Percentiles rank a stretch among this genome's conserved stretches.
phyloP scores from a whole-genome alignment of 192 early-diverging fungal species.

The Thoreauomyces humboldtii region DNA sequence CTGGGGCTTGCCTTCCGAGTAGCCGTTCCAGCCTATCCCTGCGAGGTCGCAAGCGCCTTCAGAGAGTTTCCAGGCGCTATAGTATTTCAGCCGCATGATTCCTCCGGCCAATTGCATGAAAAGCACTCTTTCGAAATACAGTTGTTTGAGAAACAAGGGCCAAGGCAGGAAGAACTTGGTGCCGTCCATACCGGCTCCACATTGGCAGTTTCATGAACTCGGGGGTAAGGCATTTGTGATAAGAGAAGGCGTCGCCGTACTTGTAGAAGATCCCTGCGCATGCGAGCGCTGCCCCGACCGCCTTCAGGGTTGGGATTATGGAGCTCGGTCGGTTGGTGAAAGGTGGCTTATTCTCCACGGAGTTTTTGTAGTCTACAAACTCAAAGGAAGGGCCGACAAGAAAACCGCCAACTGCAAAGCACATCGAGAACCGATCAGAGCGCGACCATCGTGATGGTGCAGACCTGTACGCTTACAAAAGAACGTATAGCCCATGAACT shows the following conservation, averaged over 20 bases:
- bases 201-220: neutral
- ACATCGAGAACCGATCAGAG: too few relatives aligned
- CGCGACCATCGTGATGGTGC: too few relatives aligned
- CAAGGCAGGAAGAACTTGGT: too few relatives aligned
- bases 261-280: conserved; percentile 17
- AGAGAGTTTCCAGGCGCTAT: conserved; percentile 84
- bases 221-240: neutral
- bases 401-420: conserved; percentile 77
- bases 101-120: conserved; percentile 57
- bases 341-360: conserved; percentile 23
- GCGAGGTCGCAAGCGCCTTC: conserved; percentile 81
- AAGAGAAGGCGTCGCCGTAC: conserved; percentile 11
- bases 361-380: conserved; percentile 45
- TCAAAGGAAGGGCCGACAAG: conserved; percentile 60
- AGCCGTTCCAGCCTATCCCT: conserved; percentile 82
- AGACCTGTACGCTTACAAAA: too few relatives aligned
- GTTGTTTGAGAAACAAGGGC: too few relatives aligned
- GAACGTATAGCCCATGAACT: conserved; percentile 82
- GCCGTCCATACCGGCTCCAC: neutral
- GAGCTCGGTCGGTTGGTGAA: conserved; percentile 42
- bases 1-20: conserved; percentile 49
- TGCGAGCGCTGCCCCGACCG: conserved; percentile 18
- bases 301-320: conserved; percentile 24
- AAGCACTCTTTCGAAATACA: neutral
- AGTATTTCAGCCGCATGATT: conserved; percentile 75